Conservation (phyloP, 805 yeast genomes). For the Candida andamanensis region DNA sequence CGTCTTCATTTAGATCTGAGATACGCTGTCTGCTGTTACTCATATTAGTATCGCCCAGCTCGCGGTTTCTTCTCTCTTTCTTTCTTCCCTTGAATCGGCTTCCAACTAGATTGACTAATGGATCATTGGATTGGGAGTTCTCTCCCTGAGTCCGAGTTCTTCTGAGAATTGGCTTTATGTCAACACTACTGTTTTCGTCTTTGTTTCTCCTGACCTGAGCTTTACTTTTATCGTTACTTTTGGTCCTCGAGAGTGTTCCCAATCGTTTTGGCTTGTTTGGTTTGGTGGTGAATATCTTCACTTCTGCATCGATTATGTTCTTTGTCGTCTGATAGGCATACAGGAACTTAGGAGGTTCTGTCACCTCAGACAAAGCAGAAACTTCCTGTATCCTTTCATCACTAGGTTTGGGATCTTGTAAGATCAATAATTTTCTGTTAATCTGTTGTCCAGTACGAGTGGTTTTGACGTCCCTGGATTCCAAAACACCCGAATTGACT, state of each 20-base stretch:
- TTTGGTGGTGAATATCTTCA: constrained; percentile 15
- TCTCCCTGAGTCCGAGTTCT: not conserved
- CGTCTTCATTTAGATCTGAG: constrained; percentile 33
- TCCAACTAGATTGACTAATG: constrained; percentile 11
- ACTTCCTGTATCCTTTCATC: constrained; percentile 22
- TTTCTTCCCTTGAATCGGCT: constrained; percentile 7
- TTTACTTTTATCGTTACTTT: not conserved
- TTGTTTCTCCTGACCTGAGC: not conserved
- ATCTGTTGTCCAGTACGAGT: constrained; percentile 21
- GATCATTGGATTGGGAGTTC: constrained; percentile 2
- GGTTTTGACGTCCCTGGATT: constrained; percentile 20
- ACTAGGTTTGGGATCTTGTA: constrained; percentile 28
- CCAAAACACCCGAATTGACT: constrained; percentile 17
- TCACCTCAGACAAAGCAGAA: constrained; percentile 20
- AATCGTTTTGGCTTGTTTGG: constrained; percentile 16
- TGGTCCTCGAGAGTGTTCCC: constrained; percentile 6
- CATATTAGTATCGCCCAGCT: not conserved
- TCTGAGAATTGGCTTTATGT: not conserved
- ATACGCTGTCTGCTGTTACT: constrained; percentile 6
- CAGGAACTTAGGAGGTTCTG: constrained; percentile 7
- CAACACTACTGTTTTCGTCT: not conserved
- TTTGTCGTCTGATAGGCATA: constrained; percentile 5
- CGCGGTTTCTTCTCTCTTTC: constrained; percentile 2
- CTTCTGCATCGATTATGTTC: constrained; percentile 25
- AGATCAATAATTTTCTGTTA: constrained; percentile 28